These are phyloP conservation scores for Solanum pinnatisectum DNA, from an alignment of 257 asterid genomes.

Conservation along the genomic window DNA sequence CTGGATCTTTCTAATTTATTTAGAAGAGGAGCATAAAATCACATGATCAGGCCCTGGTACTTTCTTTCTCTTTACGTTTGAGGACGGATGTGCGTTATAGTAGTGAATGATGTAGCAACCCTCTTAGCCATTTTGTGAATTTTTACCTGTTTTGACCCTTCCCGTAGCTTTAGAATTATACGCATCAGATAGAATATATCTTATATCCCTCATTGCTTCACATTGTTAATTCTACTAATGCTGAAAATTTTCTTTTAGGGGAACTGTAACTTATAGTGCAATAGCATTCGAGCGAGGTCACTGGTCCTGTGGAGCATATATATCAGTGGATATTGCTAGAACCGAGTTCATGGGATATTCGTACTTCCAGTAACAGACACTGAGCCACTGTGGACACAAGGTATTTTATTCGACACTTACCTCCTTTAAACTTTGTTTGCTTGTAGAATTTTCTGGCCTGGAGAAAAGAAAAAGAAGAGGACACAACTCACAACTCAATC, in stretches of 20 bases:
- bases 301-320: not conserved
- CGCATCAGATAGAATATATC: not conserved
- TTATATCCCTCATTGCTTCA: not conserved
- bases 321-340: not conserved
- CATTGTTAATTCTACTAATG: not conserved
- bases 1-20: not conserved
- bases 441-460: constrained; percentile 79
- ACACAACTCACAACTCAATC: not conserved
- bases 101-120: not conserved
- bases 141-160: not conserved
- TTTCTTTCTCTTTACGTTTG: not conserved
- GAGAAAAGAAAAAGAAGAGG: constrained; percentile 7
- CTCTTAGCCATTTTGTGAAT: not conserved
- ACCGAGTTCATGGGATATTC: not conserved
- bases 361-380: not conserved
- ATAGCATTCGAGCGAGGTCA: not conserved
- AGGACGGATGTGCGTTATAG: not conserved
- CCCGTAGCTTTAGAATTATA: not conserved
- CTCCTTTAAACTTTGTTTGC: constrained; percentile 90
- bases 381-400: not conserved
- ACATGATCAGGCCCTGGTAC: not conserved
- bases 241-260: not conserved
- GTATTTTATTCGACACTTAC: constrained; percentile 26
- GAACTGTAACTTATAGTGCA: not conserved
- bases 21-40: not conserved